These are phyloP conservation scores for Syzygium oleosum DNA, from an alignment of 345 rosid genomes.

Conservation along the genomic window DNA sequence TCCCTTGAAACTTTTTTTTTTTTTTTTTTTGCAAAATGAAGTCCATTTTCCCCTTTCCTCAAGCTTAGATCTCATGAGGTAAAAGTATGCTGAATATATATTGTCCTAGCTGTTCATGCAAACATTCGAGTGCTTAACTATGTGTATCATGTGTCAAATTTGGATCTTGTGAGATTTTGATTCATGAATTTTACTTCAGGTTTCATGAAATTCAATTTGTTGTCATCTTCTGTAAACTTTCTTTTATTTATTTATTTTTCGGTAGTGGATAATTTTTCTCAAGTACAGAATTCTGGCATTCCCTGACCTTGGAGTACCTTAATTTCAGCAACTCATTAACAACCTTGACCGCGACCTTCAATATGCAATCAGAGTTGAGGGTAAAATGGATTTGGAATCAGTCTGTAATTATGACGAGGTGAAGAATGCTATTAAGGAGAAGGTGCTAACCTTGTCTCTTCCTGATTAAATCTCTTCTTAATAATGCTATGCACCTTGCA, in stretches of 20 bases:
- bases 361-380: conserved; percentile 90
- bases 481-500: background rate
- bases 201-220: background rate
- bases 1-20: background rate
- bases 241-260: background rate
- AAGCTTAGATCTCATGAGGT: background rate
- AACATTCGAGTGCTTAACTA: background rate
- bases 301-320: conserved; percentile 1
- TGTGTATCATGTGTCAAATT: background rate
- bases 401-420: conserved; percentile 85
- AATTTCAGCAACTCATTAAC: conserved; percentile 67
- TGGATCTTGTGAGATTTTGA: background rate
- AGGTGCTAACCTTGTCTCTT: conserved; percentile 37
- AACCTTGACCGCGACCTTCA: conserved; percentile 95
- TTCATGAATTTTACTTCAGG: background rate
- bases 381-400: conserved; percentile 78
- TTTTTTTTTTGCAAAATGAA: background rate
- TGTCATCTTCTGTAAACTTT: background rate
- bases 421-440: conserved; percentile 61
- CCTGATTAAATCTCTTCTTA: background rate
- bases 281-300: conserved; percentile 14
- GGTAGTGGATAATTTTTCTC: background rate
- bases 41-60: background rate
- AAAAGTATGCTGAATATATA: background rate
- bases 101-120: background rate